phyloP scores from a whole-genome alignment of 176 grass and related monocot species.

The Lolium perenne region DNA sequence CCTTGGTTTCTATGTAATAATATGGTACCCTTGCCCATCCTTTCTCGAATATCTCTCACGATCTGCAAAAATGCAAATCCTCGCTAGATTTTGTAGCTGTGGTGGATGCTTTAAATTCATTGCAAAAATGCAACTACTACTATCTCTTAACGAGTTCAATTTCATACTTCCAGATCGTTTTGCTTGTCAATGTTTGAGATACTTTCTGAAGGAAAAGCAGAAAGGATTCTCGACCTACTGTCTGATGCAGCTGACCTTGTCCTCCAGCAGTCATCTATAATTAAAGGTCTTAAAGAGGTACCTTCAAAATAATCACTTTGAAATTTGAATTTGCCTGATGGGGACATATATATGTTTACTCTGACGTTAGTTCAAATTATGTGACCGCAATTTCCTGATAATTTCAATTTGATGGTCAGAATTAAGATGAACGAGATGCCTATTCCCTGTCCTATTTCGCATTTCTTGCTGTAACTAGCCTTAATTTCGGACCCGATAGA shows the following conservation, averaged over 20 bases:
- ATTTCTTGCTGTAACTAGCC: conserved; percentile 4
- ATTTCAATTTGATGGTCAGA: background rate
- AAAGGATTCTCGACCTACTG: conserved; percentile 78
- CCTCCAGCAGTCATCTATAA: conserved; percentile 65
- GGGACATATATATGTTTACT: background rate
- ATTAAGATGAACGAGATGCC: background rate
- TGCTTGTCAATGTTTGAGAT: conserved; percentile 89
- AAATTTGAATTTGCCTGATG: conserved; percentile 13
- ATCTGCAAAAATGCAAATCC: background rate
- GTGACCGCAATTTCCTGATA: background rate
- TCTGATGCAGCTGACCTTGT: conserved; percentile 59
- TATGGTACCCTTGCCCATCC: background rate
- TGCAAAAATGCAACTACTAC: background rate
- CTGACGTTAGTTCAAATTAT: background rate
- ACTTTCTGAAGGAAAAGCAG: conserved; percentile 81
- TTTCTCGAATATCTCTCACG: background rate
- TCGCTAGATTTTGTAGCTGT: conserved; percentile 13
- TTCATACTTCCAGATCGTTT: conserved; percentile 60
- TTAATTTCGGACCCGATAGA: background rate
- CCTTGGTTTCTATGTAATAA: background rate
- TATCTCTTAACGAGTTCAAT: conserved; percentile 11
- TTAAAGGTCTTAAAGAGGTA: conserved; percentile 97
- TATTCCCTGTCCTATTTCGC: background rate
- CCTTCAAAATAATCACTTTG: conserved; percentile 5
- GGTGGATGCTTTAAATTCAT: conserved; percentile 12